Conservation (phyloP, 768 basidiomycete species). For the Phaffia tasmanica region DNA sequence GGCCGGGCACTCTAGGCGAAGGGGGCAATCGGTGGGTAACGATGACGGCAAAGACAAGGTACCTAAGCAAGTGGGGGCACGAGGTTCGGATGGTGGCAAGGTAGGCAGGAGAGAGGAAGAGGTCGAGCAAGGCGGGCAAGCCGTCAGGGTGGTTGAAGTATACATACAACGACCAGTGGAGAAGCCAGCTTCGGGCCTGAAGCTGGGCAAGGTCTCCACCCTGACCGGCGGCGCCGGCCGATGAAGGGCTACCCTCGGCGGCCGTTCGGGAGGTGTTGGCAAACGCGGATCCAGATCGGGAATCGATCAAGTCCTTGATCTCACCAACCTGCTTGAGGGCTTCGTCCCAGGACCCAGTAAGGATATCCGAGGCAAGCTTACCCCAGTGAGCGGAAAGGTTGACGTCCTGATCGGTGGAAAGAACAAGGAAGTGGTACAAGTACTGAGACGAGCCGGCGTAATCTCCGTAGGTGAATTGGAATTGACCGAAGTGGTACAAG, state of each 20-base stretch:
- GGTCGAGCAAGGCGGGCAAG: constrained; percentile 82
- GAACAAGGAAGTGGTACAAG: constrained; percentile 94
- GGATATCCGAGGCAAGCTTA: constrained; percentile 91
- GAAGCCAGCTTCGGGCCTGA: constrained; percentile 89
- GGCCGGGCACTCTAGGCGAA: constrained; percentile 43
- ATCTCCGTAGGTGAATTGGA: constrained; percentile 96
- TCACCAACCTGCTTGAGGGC: constrained; percentile 91
- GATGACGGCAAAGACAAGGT: constrained; percentile 84
- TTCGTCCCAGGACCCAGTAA: constrained; percentile 88
- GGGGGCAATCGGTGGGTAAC: constrained; percentile 66
- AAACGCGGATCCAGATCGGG: constrained; percentile 43
- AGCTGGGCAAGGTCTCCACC: constrained; percentile 59
- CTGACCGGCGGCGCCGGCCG: constrained; percentile 31
- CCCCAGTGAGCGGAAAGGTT: constrained; percentile 98
- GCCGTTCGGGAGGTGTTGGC: constrained; percentile 9
- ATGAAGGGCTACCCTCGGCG: constrained; percentile 31
- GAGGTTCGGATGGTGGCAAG: constrained; percentile 97
- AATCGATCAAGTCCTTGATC: constrained; percentile 83
- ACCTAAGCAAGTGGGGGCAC: constrained; percentile 86
- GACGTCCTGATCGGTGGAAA: constrained; percentile 84
- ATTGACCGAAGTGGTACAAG: constrained; percentile 94
- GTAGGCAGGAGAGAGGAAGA: constrained; percentile 90
- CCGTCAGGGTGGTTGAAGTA: constrained; percentile 95
- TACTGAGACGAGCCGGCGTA: constrained; percentile 95
- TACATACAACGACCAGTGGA: constrained; percentile 96